Percentiles rank a stretch among this genome's conserved stretches.
These are phyloP conservation scores for Hanseniaspora singularis DNA, from an alignment of 805 yeast genomes.

Conservation along the genomic window DNA sequence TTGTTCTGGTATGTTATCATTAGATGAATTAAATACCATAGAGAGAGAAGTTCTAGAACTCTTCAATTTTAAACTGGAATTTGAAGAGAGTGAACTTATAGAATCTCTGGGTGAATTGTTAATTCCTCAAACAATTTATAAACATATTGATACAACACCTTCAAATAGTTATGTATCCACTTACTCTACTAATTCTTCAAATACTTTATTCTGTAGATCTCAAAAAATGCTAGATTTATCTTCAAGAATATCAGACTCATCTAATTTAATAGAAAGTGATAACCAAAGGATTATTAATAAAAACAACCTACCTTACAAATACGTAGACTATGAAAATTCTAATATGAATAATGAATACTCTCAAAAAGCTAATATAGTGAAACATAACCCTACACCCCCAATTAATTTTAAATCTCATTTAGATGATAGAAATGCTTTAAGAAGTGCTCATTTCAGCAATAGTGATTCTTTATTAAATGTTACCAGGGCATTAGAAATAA, in stretches of 20 bases:
- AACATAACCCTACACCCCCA: constrained; percentile 13
- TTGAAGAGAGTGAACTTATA: constrained; percentile 58
- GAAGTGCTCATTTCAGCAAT: not conserved
- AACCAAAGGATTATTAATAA: not conserved
- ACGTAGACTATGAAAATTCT: not conserved
- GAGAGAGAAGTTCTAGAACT: constrained; percentile 77
- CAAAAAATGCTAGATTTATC: constrained; percentile 4
- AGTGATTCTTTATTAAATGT: constrained; percentile 12
- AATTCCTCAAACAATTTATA: constrained; percentile 30
- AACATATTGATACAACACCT: constrained; percentile 15
- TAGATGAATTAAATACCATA: constrained; percentile 76
- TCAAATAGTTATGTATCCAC: constrained; percentile 17
- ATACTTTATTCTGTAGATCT: constrained; percentile 13
- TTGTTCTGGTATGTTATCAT: constrained; percentile 69
- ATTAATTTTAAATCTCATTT: not conserved
- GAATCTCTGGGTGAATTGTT: constrained; percentile 64
- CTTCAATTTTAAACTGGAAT: constrained; percentile 73
- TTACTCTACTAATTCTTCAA: constrained; percentile 10
- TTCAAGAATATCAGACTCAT: constrained; percentile 7
- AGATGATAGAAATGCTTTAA: not conserved
- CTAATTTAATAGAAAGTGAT: constrained; percentile 3
- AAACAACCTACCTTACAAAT: not conserved
- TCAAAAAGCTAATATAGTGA: not conserved
- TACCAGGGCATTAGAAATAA: not conserved
- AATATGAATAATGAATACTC: not conserved